Base-by-base conservation (phyloP, 2,329 filamentous ascomycete species). In the Ascochyta pisi region DNA sequence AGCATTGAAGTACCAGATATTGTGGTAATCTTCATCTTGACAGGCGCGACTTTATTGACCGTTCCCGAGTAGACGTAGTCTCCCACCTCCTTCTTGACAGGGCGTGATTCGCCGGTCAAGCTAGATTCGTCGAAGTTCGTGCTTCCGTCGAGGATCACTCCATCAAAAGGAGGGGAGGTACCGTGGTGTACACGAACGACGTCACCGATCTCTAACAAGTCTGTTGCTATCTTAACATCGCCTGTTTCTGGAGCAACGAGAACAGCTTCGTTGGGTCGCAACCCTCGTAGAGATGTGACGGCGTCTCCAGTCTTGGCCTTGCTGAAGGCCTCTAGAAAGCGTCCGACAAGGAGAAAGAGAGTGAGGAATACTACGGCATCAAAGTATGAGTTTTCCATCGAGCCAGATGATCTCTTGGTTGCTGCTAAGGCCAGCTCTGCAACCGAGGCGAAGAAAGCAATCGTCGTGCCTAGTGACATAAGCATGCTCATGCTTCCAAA, bases 401-500 rank as follows among this genome's bases (percentile, higher is more conserved):
- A 65, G 7, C 74, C 74, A 13, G 61, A 59, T 1, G 72, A 68
- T 13, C 68, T 69, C 29, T 74, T 75, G 3, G 77, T 76, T 50
- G 80, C 80, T 4, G 81, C 83, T 4, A 87, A 84, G 6, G 86
- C 84, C 47, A 97, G 83, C 61, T 96, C 87, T 15, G 86, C 89
- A 23, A 96, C 78, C 0, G 92, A 96, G 0, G 91, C 88, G 59
- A 96, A 80, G 73, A 96, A 96, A 1, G 93, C 93, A 57, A 97
- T 91, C 2, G 86, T 89, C 0, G 93, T 96, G 6, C 92, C 93
- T 2, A 96, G 82, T 7, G 90, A 95, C 76, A 97, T 93, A 57
- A 97, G 83, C 79, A 96, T 89, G 71, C 96, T 96, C 93, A 97
- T 97, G 78, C 92, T 96, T 8, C 93, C 93, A 68, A 97, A 97